phyloP scores from a whole-genome alignment of 2,329 filamentous ascomycete species.

The Coniochaeta pulveracea region DNA sequence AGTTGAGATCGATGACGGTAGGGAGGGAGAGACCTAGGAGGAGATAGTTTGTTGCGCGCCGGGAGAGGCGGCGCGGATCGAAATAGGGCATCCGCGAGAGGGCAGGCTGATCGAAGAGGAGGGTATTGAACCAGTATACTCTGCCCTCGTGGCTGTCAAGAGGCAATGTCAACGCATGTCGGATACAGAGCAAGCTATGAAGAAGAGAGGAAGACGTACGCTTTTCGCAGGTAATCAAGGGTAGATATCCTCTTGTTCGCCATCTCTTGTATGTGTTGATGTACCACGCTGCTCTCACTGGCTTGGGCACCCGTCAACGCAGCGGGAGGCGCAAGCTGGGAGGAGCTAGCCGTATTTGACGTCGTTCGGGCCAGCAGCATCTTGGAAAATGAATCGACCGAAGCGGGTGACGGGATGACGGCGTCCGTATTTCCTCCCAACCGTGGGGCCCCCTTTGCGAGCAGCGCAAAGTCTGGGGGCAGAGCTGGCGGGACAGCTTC shows the following conservation, averaged over 20 bases:
- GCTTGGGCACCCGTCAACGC: conserved; percentile 18
- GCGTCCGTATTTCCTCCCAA: conserved; percentile 9
- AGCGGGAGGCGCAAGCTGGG: conserved; percentile 17
- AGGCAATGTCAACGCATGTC: too few species aligned
- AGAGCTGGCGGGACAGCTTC: conserved; percentile 30
- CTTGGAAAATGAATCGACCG: conserved; percentile 25
- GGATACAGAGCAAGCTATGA: too few species aligned
- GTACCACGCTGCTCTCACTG: conserved; percentile 35
- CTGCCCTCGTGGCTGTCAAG: conserved; percentile 71
- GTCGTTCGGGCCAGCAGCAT: conserved; percentile 32
- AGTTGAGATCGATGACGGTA: conserved; percentile 78
- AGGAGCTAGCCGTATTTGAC: conserved; percentile 17
- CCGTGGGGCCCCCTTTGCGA: conserved; percentile 20
- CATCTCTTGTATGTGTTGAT: conserved; percentile 67
- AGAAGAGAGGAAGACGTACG: too few species aligned
- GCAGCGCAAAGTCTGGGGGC: conserved; percentile 36
- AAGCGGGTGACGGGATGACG: conserved; percentile 18
- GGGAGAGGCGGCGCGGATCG: conserved; percentile 70
- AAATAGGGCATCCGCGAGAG: conserved; percentile 77
- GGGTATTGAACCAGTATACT: conserved; percentile 96
- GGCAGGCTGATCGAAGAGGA: conserved; percentile 78
- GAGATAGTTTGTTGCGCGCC: conserved; percentile 87
- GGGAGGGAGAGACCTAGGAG: conserved; percentile 87
- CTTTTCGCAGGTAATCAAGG: conserved; percentile 82
- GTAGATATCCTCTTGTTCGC: conserved; percentile 90